A percentile compares a stretch with the other conserved stretches of the same genome.
Evolutionary conservation across 2,329 filamentous ascomycete genomes (phyloP).

Genomic region (Talaromyces sp.): DNA sequence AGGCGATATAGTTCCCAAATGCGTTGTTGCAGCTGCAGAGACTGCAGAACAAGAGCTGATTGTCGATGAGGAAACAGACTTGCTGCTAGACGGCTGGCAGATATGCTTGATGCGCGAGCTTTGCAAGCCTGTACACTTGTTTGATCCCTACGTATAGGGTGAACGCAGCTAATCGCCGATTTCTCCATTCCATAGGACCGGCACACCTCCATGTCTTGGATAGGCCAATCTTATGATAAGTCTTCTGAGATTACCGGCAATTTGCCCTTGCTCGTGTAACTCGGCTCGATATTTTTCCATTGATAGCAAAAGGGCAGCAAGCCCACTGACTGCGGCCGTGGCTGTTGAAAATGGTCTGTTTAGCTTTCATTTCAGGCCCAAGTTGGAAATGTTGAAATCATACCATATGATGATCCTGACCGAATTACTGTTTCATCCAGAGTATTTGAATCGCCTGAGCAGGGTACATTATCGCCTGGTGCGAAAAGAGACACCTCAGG

Average conservation of each 20-base stretch:
- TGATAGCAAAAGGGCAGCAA: not conserved
- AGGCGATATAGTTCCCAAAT: too few relatives aligned
- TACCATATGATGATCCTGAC: not conserved
- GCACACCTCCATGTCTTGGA: not conserved
- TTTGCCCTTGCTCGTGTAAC: too few relatives aligned
- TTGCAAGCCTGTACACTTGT: not conserved
- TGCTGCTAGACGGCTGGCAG: not conserved
- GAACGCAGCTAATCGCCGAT: not conserved
- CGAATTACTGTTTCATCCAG: too few relatives aligned
- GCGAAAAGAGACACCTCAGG: not conserved
- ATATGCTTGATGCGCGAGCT: not conserved
- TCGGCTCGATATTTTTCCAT: not conserved
- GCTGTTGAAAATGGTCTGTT: not conserved
- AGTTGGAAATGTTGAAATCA: not conserved
- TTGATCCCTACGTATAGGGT: not conserved
- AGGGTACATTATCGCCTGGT: not conserved
- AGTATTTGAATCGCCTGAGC: not conserved
- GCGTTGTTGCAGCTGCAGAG: not conserved
- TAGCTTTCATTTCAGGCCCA: not conserved
- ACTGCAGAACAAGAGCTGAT: not conserved
- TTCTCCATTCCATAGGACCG: not conserved
- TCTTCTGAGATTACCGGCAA: not conserved
- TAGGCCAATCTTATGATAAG: not conserved
- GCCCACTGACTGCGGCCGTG: not conserved
- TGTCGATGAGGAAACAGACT: not conserved